A percentile compares a stretch with the other conserved stretches of the same genome.
Evolutionary conservation across 192 early-diverging fungal genomes (phyloP).

Genomic region (Podila minutissima): DNA sequence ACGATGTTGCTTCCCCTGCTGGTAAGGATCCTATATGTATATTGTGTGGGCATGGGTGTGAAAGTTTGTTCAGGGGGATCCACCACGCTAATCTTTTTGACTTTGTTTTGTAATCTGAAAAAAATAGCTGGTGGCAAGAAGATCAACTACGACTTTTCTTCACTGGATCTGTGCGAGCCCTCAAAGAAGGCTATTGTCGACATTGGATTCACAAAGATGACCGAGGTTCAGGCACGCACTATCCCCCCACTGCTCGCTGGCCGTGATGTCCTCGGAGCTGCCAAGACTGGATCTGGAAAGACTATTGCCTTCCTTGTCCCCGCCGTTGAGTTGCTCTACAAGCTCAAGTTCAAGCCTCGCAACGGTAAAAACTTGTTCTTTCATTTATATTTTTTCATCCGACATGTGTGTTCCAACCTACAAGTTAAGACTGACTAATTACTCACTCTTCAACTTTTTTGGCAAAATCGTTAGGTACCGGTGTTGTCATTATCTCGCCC

Average conservation of each 20-base stretch:
- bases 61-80: too few species aligned
- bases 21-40: neutral
- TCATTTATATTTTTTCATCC: neutral
- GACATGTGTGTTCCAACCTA: neutral
- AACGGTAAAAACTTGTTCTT: slow-evolving; percentile 68
- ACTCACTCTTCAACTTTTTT: neutral
- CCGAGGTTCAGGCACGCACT: slow-evolving; percentile 95
- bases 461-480: slow-evolving; percentile 70
- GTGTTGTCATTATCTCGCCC: slow-evolving; percentile 94
- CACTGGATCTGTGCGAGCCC: slow-evolving; percentile 81
- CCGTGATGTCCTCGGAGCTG: slow-evolving; percentile 96
- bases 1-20: slow-evolving; percentile 20
- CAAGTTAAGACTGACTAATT: too few species aligned
- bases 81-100: neutral
- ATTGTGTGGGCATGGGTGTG: too few species aligned
- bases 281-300: slow-evolving; percentile 98
- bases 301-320: slow-evolving; percentile 98
- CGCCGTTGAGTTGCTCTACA: slow-evolving; percentile 89
- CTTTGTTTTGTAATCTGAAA: neutral
- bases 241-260: slow-evolving; percentile 97
- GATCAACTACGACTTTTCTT: slow-evolving; percentile 73
- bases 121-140: slow-evolving; percentile 27
- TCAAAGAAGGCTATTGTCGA: slow-evolving; percentile 87
- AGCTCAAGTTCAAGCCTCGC: slow-evolving; percentile 95
- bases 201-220: slow-evolving; percentile 95